A percentile compares a stretch with the other conserved stretches of the same genome.
These are phyloP conservation scores for Hysterangium stoloniferum DNA, from an alignment of 768 basidiomycete genomes.

Conservation along the genomic window DNA sequence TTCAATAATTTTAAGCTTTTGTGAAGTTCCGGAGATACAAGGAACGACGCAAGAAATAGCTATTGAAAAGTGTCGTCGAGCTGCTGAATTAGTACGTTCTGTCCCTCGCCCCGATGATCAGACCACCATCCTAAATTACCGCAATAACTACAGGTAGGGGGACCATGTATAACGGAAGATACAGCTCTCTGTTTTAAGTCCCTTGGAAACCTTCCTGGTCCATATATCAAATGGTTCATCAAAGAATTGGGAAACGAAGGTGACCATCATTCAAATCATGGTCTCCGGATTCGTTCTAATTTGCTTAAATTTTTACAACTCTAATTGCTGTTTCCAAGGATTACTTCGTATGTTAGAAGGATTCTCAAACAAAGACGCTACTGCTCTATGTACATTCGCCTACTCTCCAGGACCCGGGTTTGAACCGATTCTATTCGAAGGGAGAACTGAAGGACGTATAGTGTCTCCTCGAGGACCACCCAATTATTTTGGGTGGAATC, in stretches of 20 bases:
- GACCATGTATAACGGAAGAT: conserved; percentile 77
- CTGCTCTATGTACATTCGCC: conserved; percentile 93
- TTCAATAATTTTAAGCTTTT: background rate
- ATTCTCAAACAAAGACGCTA: conserved; percentile 72
- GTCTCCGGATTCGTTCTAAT: background rate
- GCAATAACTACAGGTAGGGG: conserved; percentile 29
- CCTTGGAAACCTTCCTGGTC: conserved; percentile 85
- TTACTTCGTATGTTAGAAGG: conserved; percentile 71
- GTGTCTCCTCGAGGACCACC: conserved; percentile 74
- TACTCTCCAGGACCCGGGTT: conserved; percentile 79
- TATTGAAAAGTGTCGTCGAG: conserved; percentile 73
- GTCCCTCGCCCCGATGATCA: background rate
- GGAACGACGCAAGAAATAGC: conserved; percentile 90
- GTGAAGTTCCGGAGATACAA: conserved; percentile 96
- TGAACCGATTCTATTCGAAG: conserved; percentile 80
- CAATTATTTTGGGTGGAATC: conserved; percentile 81
- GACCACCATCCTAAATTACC: background rate
- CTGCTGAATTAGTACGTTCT: conserved; percentile 65
- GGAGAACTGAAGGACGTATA: conserved; percentile 81
- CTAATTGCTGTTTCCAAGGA: conserved; percentile 30
- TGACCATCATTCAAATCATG: conserved; percentile 17
- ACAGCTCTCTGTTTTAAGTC: conserved; percentile 91
- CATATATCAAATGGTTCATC: conserved; percentile 95
- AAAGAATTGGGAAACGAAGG: conserved; percentile 79
- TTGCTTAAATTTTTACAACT: background rate